These are phyloP conservation scores for Ceratocystis smalleyi DNA, from an alignment of 2,329 filamentous ascomycete genomes.

Conservation along the genomic window DNA sequence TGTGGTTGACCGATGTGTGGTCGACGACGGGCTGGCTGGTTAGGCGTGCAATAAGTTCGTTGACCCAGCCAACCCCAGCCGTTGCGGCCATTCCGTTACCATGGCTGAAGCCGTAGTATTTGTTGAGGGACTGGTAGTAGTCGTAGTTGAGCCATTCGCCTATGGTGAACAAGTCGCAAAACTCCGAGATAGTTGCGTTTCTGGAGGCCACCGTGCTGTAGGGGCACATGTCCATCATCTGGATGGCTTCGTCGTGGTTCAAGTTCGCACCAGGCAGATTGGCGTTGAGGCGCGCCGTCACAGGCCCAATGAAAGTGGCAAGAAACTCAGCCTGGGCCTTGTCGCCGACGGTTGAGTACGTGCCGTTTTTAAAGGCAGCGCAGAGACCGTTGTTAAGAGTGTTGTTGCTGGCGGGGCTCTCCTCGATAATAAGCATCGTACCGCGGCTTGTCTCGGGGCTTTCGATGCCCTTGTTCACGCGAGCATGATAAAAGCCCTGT, in stretches of 20 bases:
- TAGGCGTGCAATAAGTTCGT: conserved; percentile 72
- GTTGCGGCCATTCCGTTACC: conserved; percentile 68
- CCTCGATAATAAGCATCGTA: conserved; percentile 52
- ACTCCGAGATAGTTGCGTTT: conserved; percentile 42
- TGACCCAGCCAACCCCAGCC: conserved; percentile 74
- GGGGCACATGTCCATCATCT: conserved; percentile 78
- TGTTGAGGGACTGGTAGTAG: conserved; percentile 64
- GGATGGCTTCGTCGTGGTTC: conserved; percentile 44
- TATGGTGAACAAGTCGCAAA: conserved; percentile 60
- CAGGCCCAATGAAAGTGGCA: conserved; percentile 47
- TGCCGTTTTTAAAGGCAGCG: conserved; percentile 49
- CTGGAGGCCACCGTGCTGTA: conserved; percentile 60
- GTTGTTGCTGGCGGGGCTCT: conserved; percentile 56
- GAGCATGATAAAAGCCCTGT: conserved; percentile 47
- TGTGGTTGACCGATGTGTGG: conserved; percentile 60
- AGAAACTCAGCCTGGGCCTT: conserved; percentile 43
- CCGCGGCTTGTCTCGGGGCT: conserved; percentile 33
- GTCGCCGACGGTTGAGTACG: conserved; percentile 32
- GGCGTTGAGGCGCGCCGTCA: conserved; percentile 52
- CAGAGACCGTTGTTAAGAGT: conserved; percentile 65
- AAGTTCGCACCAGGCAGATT: conserved; percentile 55
- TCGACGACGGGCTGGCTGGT: conserved; percentile 55
- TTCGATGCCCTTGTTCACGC: conserved; percentile 26
- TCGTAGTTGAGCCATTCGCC: conserved; percentile 66
- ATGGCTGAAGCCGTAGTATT: conserved; percentile 68